phyloP scores from a whole-genome alignment of 2,329 filamentous ascomycete species.

The Alternaria panax region DNA sequence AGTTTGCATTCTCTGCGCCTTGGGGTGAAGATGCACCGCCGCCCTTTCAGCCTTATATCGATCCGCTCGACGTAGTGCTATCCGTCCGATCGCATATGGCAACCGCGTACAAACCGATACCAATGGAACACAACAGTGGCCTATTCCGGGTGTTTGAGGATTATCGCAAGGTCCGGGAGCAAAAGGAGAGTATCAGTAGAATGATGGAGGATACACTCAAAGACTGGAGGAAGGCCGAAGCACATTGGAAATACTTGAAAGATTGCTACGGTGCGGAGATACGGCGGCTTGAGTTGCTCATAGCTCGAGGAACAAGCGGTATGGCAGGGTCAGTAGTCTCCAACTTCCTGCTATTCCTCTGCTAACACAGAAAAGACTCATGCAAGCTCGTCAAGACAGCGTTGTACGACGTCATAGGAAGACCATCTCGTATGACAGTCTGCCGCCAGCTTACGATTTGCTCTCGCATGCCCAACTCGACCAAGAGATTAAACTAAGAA shows the following conservation, averaged over 20 bases:
- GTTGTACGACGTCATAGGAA: slow-evolving; percentile 42
- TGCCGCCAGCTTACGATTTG: slow-evolving; percentile 13
- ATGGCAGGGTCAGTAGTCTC: slow-evolving; percentile 43
- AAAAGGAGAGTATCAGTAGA: slow-evolving; percentile 41
- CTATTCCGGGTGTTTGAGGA: slow-evolving; percentile 55
- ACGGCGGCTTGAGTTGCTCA: slow-evolving; percentile 54
- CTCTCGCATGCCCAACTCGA: slow-evolving; percentile 33
- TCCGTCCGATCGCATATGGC: slow-evolving; percentile 39
- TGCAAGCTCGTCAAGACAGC: slow-evolving; percentile 53
- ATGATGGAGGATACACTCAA: slow-evolving; percentile 38
- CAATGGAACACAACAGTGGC: slow-evolving; percentile 45
- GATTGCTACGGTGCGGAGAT: slow-evolving; percentile 52
- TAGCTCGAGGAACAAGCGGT: slow-evolving; percentile 52
- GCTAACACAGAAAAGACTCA: slow-evolving; percentile 37
- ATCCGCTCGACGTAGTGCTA: slow-evolving; percentile 35
- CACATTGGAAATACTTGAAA: slow-evolving; percentile 44
- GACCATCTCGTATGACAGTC: slow-evolving; percentile 19
- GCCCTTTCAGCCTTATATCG: slow-evolving; percentile 25
- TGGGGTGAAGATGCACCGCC: slow-evolving; percentile 35
- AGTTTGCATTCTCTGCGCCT: slow-evolving; percentile 38
- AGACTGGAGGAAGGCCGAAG: slow-evolving; percentile 37
- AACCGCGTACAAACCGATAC: slow-evolving; percentile 32
- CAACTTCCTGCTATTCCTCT: not conserved
- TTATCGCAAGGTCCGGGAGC: slow-evolving; percentile 47
- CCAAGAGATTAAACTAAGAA: slow-evolving; percentile 32